phyloP scores from a whole-genome alignment of 2,329 filamentous ascomycete species.

The Pseudohalonectria lignicola region DNA sequence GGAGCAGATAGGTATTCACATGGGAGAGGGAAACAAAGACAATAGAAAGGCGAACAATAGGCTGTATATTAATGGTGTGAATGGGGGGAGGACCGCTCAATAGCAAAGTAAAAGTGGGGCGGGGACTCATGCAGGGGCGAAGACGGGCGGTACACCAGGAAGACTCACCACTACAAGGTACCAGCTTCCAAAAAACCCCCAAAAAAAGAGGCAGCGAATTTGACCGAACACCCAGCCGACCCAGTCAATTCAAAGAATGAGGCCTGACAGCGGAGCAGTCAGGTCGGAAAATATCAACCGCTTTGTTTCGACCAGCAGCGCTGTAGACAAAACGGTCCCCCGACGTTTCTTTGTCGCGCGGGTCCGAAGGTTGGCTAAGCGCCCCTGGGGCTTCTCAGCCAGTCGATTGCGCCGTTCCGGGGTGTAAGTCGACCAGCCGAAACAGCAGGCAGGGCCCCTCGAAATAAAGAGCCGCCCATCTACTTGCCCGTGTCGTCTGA shows the following conservation, averaged over 20 bases:
- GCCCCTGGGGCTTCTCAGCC: constrained; percentile 12
- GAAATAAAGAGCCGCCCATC: not conserved
- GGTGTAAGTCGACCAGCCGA: not conserved
- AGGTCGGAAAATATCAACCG: not conserved
- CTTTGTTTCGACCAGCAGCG: not conserved
- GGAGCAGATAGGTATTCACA: not conserved
- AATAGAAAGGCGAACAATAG: not conserved
- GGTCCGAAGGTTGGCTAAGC: constrained; percentile 8
- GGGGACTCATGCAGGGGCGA: too few relatives aligned
- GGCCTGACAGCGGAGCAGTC: not conserved
- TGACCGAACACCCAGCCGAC: not conserved
- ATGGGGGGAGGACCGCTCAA: not conserved
- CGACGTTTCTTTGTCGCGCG: constrained; percentile 1
- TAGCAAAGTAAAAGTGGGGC: too few relatives aligned
- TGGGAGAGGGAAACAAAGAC: not conserved
- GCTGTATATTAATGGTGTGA: not conserved
- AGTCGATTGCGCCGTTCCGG: constrained; percentile 9
- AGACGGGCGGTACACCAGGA: too few relatives aligned
- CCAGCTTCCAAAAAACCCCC: not conserved
- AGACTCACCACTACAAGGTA: too few relatives aligned
- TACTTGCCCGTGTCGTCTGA: too few relatives aligned
- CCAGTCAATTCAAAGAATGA: not conserved
- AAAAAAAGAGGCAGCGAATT: too few relatives aligned
- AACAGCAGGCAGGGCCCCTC: not conserved
- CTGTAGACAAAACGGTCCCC: not conserved